A percentile compares a stretch with the other conserved stretches of the same genome.
phyloP scores from a whole-genome alignment of 2,329 filamentous ascomycete species.

The Ophiostoma montium region DNA sequence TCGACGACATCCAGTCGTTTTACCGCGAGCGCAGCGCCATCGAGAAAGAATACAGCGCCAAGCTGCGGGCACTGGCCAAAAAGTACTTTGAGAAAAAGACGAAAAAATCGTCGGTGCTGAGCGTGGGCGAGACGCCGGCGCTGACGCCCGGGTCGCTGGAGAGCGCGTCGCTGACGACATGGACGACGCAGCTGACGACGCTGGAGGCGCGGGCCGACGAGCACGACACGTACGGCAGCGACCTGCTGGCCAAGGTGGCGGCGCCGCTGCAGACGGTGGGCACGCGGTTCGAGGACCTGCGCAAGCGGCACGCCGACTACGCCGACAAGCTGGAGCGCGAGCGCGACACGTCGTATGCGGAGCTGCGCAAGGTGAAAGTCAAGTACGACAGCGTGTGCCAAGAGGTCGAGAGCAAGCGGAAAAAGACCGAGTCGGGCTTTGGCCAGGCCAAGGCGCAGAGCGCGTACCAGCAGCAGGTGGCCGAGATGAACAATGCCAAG shows the following conservation, averaged over 20 bases:
- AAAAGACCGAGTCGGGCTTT: conserved; percentile 89
- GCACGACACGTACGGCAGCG: conserved; percentile 71
- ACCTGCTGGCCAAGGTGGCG: conserved; percentile 66
- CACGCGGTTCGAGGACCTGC: conserved; percentile 71
- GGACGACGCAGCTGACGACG: conserved; percentile 85
- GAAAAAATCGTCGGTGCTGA: conserved; percentile 72
- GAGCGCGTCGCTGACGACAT: conserved; percentile 91
- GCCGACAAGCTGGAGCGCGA: conserved; percentile 81
- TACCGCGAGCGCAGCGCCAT: conserved; percentile 89
- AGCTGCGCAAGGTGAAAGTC: conserved; percentile 78
- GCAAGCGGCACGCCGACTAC: conserved; percentile 83
- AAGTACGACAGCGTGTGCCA: conserved; percentile 91
- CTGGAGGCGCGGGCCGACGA: conserved; percentile 78
- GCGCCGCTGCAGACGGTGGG: conserved; percentile 70
- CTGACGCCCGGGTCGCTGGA: conserved; percentile 94
- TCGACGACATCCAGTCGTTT: conserved; percentile 93
- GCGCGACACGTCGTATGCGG: conserved; percentile 67
- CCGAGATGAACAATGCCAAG: conserved; percentile 96
- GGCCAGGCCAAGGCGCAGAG: conserved; percentile 87
- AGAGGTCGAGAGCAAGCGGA: conserved; percentile 85
- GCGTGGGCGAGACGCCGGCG: conserved; percentile 75
- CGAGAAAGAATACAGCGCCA: conserved; percentile 92
- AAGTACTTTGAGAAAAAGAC: conserved; percentile 95
- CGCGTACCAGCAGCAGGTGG: conserved; percentile 80
- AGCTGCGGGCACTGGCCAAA: conserved; percentile 75